These are phyloP conservation scores for Lenzites betulinus DNA, from an alignment of 768 basidiomycete genomes.

Conservation along the genomic window DNA sequence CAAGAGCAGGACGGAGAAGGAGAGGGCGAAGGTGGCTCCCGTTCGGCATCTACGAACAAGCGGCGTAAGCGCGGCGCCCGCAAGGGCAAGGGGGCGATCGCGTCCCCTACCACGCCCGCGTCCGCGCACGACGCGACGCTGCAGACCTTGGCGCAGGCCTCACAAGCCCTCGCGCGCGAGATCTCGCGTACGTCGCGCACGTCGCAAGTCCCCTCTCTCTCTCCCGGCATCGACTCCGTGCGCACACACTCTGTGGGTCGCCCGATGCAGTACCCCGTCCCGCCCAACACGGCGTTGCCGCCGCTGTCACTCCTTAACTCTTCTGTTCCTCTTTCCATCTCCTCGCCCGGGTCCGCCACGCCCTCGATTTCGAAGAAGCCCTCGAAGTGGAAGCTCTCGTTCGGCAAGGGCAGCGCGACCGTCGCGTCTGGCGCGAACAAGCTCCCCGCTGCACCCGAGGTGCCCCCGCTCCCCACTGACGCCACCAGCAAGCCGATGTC, in stretches of 20 bases:
- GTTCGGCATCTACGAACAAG: conserved; percentile 74
- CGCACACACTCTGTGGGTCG: conserved; percentile 21
- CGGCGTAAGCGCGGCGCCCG: conserved; percentile 83
- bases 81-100: conserved; percentile 67
- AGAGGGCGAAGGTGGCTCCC: conserved; percentile 43
- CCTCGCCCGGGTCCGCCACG: conserved; percentile 20
- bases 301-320: conserved; percentile 21
- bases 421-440: conserved; percentile 16
- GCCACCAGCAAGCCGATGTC: conserved; percentile 45
- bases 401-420: conserved; percentile 54
- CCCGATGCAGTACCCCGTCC: conserved; percentile 4
- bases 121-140: conserved; percentile 53
- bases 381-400: conserved; percentile 84
- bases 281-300: conserved; percentile 14
- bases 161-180: conserved; percentile 82
- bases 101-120: conserved; percentile 35
- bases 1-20: conserved; percentile 39
- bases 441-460: conserved; percentile 19
- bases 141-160: conserved; percentile 73
- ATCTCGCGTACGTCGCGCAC: conserved; percentile 58
- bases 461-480: conserved; percentile 8
- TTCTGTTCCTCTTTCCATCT: conserved; percentile 42
- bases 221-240: conserved; percentile 16
- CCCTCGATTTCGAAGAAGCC: conserved; percentile 69
- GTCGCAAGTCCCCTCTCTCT: conserved; percentile 11